phyloP scores from a whole-genome alignment of 805 yeast genomes.

The Yamadazyma sp. region DNA sequence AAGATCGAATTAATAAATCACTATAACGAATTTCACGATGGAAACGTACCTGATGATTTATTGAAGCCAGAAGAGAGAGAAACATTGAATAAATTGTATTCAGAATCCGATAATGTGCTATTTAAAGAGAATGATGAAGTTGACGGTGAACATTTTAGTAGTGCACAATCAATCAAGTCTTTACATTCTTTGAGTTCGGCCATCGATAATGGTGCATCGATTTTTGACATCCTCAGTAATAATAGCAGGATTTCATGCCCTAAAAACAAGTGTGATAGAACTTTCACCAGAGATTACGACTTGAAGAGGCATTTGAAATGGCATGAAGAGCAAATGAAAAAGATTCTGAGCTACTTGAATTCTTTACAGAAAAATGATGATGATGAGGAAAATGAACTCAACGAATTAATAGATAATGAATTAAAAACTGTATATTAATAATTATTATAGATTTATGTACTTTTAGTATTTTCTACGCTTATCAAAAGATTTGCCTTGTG shows the following conservation, averaged over 20 bases:
- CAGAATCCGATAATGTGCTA: neutral
- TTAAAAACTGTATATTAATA: slow-evolving; percentile 4
- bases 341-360: slow-evolving; percentile 27
- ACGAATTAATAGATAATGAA: slow-evolving; percentile 13
- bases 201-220: slow-evolving; percentile 20
- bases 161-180: slow-evolving; percentile 9
- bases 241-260: slow-evolving; percentile 43
- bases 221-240: slow-evolving; percentile 35
- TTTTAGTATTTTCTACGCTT: slow-evolving; percentile 18
- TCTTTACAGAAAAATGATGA: slow-evolving; percentile 17
- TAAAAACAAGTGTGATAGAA: slow-evolving; percentile 48
- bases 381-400: slow-evolving; percentile 4
- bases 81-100: slow-evolving; percentile 17
- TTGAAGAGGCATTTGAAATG: slow-evolving; percentile 49
- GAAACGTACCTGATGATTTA: slow-evolving; percentile 31
- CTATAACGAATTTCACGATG: slow-evolving; percentile 48
- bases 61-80: slow-evolving; percentile 22
- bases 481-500: slow-evolving; percentile 17
- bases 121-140: slow-evolving; percentile 9
- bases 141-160: slow-evolving; percentile 8
- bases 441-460: neutral
- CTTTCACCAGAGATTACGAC: slow-evolving; percentile 50
- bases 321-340: slow-evolving; percentile 41
- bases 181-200: slow-evolving; percentile 8
- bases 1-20: slow-evolving; percentile 59